Evolutionary conservation across 23 red algal species (phyloP).

Genomic region (Gracilaria caudata): DNA sequence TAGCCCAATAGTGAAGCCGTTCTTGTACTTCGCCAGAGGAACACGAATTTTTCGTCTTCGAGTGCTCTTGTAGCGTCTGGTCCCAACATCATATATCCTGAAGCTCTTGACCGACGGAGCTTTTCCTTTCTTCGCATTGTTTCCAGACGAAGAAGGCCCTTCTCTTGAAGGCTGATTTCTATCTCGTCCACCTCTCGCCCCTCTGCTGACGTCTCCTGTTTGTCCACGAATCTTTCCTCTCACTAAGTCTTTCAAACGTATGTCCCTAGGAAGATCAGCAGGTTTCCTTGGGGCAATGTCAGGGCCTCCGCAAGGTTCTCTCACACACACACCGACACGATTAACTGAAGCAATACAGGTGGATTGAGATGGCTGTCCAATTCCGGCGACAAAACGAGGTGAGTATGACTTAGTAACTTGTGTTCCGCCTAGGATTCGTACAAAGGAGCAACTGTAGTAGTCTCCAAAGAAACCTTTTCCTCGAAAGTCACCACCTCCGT

Average conservation of each 20-base stretch:
- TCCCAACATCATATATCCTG: constrained; percentile 31
- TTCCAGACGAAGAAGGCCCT: neutral
- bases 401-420: constrained; percentile 17
- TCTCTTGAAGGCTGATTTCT: neutral
- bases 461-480: constrained; percentile 66
- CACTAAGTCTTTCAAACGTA: constrained; percentile 19
- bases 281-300: constrained; percentile 26
- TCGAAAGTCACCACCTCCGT: constrained; percentile 60
- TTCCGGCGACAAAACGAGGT: constrained; percentile 54
- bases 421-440: constrained; percentile 60
- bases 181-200: neutral
- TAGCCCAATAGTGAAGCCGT: constrained; percentile 43
- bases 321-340: constrained; percentile 34
- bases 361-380: neutral
- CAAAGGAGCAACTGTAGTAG: constrained; percentile 73
- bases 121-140: neutral
- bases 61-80: constrained; percentile 1
- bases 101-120: constrained; percentile 30
- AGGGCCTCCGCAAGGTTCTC: constrained; percentile 37
- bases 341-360: constrained; percentile 44
- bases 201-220: neutral
- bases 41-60: constrained; percentile 9
- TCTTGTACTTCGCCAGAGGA: neutral
- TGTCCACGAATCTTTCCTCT: neutral
- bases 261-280: constrained; percentile 18